phyloP scores from a whole-genome alignment of 2,329 filamentous ascomycete genomes.

The Talaromyces sp. region DNA sequence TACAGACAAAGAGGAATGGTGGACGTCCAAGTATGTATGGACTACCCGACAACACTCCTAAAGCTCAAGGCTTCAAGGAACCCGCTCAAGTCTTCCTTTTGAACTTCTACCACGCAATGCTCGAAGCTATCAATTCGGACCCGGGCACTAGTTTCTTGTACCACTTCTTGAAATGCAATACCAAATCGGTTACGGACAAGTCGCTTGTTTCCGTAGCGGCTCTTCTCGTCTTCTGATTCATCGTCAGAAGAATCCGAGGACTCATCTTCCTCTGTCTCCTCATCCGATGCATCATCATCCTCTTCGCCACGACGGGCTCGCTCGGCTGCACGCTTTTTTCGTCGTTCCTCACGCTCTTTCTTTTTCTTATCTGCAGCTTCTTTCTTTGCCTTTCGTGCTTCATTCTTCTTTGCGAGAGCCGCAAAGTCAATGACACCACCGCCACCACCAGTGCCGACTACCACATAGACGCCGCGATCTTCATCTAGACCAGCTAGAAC shows the following conservation, averaged over 20 bases:
- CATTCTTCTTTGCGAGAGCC: constrained; percentile 64
- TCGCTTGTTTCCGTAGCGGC: constrained; percentile 56
- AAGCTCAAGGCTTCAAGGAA: constrained; percentile 90
- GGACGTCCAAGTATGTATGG: not conserved
- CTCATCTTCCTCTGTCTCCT: constrained; percentile 61
- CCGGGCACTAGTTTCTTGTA: constrained; percentile 81
- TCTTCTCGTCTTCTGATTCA: constrained; percentile 55
- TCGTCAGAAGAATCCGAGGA: constrained; percentile 43
- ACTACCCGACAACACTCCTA: constrained; percentile 71
- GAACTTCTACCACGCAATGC: constrained; percentile 95
- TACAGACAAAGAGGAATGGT: not conserved
- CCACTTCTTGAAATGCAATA: constrained; percentile 91
- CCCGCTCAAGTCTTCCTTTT: constrained; percentile 85
- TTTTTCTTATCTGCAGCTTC: constrained; percentile 61
- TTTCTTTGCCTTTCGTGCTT: constrained; percentile 60
- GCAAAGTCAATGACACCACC: constrained; percentile 67
- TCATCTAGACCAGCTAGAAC: constrained; percentile 91
- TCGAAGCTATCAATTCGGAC: constrained; percentile 96
- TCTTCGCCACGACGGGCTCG: constrained; percentile 53
- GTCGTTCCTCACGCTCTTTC: constrained; percentile 62
- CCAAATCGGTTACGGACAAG: constrained; percentile 87
- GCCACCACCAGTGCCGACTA: constrained; percentile 88
- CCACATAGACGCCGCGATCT: constrained; percentile 78
- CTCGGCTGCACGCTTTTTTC: constrained; percentile 54
- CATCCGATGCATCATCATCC: constrained; percentile 55